These are phyloP conservation scores for Suillus hirtellus DNA, from an alignment of 768 basidiomycete species.

Conservation along the genomic window DNA sequence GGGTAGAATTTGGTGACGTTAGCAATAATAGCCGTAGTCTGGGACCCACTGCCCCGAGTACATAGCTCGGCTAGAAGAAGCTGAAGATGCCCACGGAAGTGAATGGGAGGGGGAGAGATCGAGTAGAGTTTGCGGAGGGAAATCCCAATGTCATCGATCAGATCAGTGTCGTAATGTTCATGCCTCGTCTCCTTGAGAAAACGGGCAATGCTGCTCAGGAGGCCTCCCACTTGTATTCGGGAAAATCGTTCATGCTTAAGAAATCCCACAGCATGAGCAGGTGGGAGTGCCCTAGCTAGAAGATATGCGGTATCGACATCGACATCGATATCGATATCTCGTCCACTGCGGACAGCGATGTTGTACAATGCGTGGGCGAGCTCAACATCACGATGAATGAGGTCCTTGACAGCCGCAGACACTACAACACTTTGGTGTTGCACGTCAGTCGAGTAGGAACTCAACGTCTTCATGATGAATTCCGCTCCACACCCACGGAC, in stretches of 20 bases:
- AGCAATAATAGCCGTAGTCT: conserved; percentile 42
- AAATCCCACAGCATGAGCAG: conserved; percentile 33
- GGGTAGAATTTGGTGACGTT: conserved; percentile 37
- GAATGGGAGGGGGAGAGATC: conserved; percentile 34
- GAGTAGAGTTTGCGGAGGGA: conserved; percentile 39
- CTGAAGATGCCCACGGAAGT: conserved; percentile 45
- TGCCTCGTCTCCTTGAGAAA: conserved; percentile 37
- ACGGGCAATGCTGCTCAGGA: conserved; percentile 41
- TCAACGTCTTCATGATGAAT: conserved; percentile 33
- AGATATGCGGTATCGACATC: conserved; percentile 25
- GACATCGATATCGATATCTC: conserved; percentile 26
- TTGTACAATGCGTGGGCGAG: conserved; percentile 36
- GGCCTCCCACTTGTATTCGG: conserved; percentile 32
- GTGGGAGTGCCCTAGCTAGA: conserved; percentile 32
- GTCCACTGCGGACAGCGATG: conserved; percentile 27
- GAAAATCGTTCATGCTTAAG: conserved; percentile 35
- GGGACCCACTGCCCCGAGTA: conserved; percentile 37
- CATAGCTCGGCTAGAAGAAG: conserved; percentile 43
- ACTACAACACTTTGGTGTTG: conserved; percentile 32
- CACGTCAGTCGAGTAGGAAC: conserved; percentile 22
- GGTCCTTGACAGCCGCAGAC: conserved; percentile 16
- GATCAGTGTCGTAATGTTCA: conserved; percentile 28
- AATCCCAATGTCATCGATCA: conserved; percentile 37
- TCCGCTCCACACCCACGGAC: conserved; percentile 29
- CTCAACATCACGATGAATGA: conserved; percentile 30